These are phyloP conservation scores for Moricandia moricandioides DNA, from an alignment of 345 rosid genomes.

Conservation along the genomic window DNA sequence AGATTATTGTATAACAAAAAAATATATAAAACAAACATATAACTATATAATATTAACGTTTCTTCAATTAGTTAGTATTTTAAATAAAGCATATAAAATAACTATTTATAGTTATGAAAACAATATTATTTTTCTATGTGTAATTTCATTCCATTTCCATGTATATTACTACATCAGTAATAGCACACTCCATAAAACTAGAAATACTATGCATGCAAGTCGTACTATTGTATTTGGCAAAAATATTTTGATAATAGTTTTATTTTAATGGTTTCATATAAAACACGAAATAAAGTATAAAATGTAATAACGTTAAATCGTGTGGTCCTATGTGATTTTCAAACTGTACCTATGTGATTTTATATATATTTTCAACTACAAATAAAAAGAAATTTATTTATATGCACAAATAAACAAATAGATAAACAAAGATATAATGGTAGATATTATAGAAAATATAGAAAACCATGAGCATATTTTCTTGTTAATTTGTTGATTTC, in stretches of 20 bases:
- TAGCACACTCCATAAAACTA: neutral
- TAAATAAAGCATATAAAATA: neutral
- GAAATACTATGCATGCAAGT: neutral
- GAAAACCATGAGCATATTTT: neutral
- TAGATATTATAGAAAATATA: too few species aligned
- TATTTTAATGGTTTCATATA: neutral
- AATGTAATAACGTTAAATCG: neutral
- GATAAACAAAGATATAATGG: neutral
- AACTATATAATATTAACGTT: neutral
- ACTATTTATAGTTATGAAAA: neutral
- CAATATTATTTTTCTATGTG: neutral
- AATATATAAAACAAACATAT: neutral
- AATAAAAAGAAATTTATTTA: too few species aligned
- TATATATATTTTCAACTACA: too few species aligned
- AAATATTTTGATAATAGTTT: neutral
- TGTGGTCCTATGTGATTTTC: neutral
- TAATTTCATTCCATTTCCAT: neutral
- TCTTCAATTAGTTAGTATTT: neutral
- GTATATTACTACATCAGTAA: neutral
- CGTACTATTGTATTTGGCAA: neutral
- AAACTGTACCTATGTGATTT: too few species aligned
- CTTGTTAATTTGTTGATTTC: neutral
- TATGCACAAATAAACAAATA: too few species aligned
- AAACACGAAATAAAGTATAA: neutral
- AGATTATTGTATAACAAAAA: neutral